Evolutionary conservation across 2,329 filamentous ascomycete species (phyloP).

Genomic region (Colletotrichum eleusines): DNA sequence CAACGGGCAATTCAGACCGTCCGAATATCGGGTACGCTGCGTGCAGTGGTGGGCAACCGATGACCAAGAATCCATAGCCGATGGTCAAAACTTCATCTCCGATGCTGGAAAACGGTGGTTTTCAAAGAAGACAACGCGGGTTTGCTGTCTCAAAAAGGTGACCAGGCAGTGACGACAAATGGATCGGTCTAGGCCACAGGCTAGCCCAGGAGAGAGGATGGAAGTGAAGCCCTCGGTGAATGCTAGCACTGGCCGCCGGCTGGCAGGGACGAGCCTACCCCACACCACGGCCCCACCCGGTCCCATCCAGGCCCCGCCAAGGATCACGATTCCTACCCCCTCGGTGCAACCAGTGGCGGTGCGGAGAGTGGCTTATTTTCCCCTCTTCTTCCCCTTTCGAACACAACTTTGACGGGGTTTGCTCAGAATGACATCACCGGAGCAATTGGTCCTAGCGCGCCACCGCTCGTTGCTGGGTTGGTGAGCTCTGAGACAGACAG

Average conservation of each 20-base stretch:
- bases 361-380: constrained; percentile 26
- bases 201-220: constrained; percentile 1
- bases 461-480: constrained; percentile 5
- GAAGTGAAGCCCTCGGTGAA: constrained; percentile 28
- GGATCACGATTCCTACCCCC: constrained; percentile 7
- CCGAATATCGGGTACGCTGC: background rate
- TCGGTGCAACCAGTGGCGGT: constrained; percentile 26
- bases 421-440: constrained; percentile 44
- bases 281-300: constrained; percentile 22
- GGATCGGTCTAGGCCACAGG: constrained; percentile 28
- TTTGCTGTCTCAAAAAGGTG: background rate
- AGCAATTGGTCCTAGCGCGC: constrained; percentile 41
- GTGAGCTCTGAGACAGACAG: constrained; percentile 19
- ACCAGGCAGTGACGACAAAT: constrained; percentile 23
- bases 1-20: background rate
- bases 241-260: constrained; percentile 22
- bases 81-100: background rate
- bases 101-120: background rate
- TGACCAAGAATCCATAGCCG: background rate
- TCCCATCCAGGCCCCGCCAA: constrained; percentile 25
- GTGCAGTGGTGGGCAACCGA: background rate
- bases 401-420: too few relatives aligned
- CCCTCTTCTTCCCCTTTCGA: background rate
- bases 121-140: background rate
- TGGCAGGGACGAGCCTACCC: constrained; percentile 20